These are phyloP conservation scores for Kazachstania kunashirensis DNA, from an alignment of 805 yeast genomes.

Conservation along the genomic window DNA sequence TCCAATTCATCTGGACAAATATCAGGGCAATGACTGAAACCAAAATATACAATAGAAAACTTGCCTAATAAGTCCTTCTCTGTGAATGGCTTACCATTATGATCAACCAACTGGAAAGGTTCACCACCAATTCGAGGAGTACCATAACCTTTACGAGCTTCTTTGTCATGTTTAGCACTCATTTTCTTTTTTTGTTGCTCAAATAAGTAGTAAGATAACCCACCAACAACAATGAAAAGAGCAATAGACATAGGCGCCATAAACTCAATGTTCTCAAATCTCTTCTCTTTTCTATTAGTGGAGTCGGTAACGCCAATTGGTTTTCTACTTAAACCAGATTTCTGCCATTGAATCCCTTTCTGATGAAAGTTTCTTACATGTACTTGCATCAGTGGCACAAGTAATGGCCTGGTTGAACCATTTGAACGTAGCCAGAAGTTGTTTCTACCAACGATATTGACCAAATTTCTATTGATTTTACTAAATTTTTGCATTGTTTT, in stretches of 20 bases:
- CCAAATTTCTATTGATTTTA: too few species aligned
- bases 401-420: too few species aligned
- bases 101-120: constrained; percentile 64
- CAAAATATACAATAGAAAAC: constrained; percentile 85
- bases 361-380: too few species aligned
- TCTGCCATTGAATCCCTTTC: neutral
- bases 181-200: constrained; percentile 66
- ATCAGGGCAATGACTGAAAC: constrained; percentile 96
- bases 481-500: too few species aligned
- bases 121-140: constrained; percentile 95
- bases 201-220: constrained; percentile 62
- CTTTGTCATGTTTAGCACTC: constrained; percentile 67
- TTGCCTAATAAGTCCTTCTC: constrained; percentile 65
- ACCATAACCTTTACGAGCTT: constrained; percentile 79
- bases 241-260: constrained; percentile 79
- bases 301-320: constrained; percentile 53
- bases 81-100: constrained; percentile 64
- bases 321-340: constrained; percentile 2
- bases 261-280: constrained; percentile 45
- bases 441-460: too few species aligned
- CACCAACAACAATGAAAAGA: constrained; percentile 59
- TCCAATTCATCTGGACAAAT: constrained; percentile 98
- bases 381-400: too few species aligned
- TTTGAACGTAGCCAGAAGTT: too few species aligned
- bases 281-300: constrained; percentile 28